Evolutionary conservation across 23 red algal genomes (phyloP).

Genomic region (Gracilaria vermiculophylla): DNA sequence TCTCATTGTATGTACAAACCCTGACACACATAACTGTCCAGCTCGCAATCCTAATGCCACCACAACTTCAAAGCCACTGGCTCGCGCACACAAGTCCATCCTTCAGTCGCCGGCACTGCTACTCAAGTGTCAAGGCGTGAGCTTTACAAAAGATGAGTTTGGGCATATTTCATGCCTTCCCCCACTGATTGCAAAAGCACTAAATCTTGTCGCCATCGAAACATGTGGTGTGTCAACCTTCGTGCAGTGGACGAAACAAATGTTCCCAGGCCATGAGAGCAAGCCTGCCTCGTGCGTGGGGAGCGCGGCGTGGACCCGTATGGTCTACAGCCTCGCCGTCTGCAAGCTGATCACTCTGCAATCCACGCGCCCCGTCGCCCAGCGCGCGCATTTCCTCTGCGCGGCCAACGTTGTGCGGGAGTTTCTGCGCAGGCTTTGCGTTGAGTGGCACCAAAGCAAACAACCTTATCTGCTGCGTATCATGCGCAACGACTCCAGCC

Average conservation of each 20-base stretch:
- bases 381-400: neutral
- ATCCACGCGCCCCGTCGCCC: neutral
- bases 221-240: slow-evolving; percentile 29
- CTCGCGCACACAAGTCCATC: neutral
- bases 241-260: slow-evolving; percentile 46
- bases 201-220: neutral
- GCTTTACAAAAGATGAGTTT: slow-evolving; percentile 14
- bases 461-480: slow-evolving; percentile 57
- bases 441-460: slow-evolving; percentile 45
- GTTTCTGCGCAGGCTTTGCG: slow-evolving; percentile 43
- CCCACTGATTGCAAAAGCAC: neutral
- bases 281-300: slow-evolving; percentile 60
- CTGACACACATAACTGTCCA: slow-evolving; percentile 18
- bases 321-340: slow-evolving; percentile 49
- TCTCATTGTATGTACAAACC: slow-evolving; percentile 15
- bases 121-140: neutral
- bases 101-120: neutral
- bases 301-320: slow-evolving; percentile 46
- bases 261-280: slow-evolving; percentile 5
- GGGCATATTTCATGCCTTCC: slow-evolving; percentile 51
- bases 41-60: neutral
- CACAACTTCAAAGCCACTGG: neutral
- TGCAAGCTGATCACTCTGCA: slow-evolving; percentile 28
- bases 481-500: slow-evolving; percentile 52
- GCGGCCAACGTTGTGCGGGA: slow-evolving; percentile 56